These are phyloP conservation scores for Pichia kluyveri DNA, from an alignment of 805 yeast genomes.

Conservation along the genomic window DNA sequence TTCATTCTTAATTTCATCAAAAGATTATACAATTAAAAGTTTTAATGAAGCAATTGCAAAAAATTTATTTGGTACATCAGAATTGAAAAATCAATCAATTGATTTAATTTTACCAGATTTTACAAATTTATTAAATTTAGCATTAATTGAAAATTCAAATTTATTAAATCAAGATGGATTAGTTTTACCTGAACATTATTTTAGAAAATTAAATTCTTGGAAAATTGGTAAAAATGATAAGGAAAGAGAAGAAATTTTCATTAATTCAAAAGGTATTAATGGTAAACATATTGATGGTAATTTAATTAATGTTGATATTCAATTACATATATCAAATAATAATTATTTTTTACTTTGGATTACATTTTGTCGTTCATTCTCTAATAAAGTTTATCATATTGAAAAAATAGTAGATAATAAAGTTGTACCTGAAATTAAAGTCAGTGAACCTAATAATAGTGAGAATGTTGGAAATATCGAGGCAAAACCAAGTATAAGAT, in stretches of 20 bases:
- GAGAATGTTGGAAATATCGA: not conserved
- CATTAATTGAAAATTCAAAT: conserved; percentile 32
- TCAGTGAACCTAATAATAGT: not conserved
- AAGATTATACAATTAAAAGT: conserved; percentile 45
- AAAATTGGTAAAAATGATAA: conserved; percentile 19
- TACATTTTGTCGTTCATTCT: conserved; percentile 56
- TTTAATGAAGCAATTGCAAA: conserved; percentile 73
- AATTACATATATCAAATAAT: conserved; percentile 57
- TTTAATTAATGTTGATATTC: conserved; percentile 61
- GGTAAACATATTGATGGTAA: conserved; percentile 69
- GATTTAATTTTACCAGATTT: conserved; percentile 59
- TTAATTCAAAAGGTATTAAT: conserved; percentile 55
- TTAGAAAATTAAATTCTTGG: conserved; percentile 57
- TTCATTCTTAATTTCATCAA: conserved; percentile 57
- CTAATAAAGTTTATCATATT: not conserved
- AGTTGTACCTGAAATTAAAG: not conserved
- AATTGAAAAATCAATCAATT: conserved; percentile 40
- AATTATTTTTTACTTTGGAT: conserved; percentile 71
- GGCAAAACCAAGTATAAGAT: not conserved
- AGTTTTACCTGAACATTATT: conserved; percentile 86
- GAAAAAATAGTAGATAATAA: not conserved
- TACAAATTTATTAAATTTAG: conserved; percentile 33
- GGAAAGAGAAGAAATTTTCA: conserved; percentile 43
- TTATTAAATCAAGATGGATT: conserved; percentile 48
- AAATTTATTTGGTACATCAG: conserved; percentile 64